Percentiles rank a stretch among this genome's conserved stretches.
phyloP scores from a whole-genome alignment of 306 rosid species.

The Rosa lucieae region DNA sequence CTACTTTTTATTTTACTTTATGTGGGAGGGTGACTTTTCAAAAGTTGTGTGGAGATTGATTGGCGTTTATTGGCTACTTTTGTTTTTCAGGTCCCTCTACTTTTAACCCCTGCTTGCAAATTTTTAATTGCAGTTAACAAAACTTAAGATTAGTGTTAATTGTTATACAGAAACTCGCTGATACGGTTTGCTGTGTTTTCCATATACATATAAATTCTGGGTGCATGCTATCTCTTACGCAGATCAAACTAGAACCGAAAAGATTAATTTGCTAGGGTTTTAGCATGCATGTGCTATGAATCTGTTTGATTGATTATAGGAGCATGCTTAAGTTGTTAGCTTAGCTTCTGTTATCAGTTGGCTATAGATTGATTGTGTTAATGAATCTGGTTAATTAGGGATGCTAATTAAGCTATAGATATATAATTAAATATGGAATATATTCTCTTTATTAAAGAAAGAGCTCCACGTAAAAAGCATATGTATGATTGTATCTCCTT shows the following conservation, averaged over 20 bases:
- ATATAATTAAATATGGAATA: background rate
- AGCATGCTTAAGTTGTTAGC: background rate
- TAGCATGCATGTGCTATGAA: background rate
- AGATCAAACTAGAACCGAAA: background rate
- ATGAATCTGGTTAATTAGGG: background rate
- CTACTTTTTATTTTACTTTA: slow-evolving; percentile 10
- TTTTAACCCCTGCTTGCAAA: background rate
- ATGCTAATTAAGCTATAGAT: background rate
- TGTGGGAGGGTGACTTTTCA: slow-evolving; percentile 17
- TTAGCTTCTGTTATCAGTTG: slow-evolving; percentile 7
- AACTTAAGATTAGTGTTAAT: background rate
- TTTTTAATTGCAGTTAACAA: background rate
- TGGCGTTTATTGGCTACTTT: slow-evolving; percentile 12
- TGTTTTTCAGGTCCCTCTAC: slow-evolving; percentile 10
- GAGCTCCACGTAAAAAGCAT: slow-evolving; percentile 38
- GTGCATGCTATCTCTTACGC: background rate
- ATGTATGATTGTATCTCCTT: slow-evolving; percentile 18
- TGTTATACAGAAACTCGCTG: background rate
- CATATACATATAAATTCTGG: background rate
- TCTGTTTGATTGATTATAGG: background rate
- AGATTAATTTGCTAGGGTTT: background rate
- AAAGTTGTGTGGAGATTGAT: slow-evolving; percentile 23
- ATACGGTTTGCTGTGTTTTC: background rate
- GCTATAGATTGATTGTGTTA: background rate
- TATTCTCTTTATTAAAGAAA: slow-evolving; percentile 22